These are phyloP conservation scores for Hortiboletus flavorubellus DNA, from an alignment of 768 basidiomycete species.

Conservation along the genomic window DNA sequence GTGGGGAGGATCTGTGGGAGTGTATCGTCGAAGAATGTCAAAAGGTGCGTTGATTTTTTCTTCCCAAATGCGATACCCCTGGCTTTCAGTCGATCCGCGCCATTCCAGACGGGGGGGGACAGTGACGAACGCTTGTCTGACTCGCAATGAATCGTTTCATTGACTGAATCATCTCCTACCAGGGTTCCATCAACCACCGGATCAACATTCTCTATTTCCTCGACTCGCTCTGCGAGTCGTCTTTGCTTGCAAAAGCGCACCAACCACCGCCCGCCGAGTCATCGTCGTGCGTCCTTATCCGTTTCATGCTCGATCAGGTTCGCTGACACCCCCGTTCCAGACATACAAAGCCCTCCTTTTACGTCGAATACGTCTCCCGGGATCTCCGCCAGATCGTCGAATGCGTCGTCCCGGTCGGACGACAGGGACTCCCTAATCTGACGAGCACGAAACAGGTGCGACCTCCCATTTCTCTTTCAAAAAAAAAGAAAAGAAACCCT, in stretches of 20 bases:
- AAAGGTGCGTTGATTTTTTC: constrained; percentile 49
- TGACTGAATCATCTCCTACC: no score
- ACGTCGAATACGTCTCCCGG: constrained; percentile 69
- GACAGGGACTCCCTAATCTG: constrained; percentile 63
- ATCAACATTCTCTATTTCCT: constrained; percentile 93
- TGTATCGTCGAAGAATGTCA: constrained; percentile 88
- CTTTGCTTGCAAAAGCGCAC: constrained; percentile 62
- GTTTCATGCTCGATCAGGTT: neutral
- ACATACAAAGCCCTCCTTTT: constrained; percentile 45
- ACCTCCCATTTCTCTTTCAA: neutral
- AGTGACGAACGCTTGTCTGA: no score
- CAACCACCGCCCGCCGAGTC: constrained; percentile 28
- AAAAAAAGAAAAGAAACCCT: no score
- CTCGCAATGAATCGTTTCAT: no score
- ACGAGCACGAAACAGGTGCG: constrained; percentile 83
- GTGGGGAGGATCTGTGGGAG: constrained; percentile 93
- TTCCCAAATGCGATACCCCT: no score
- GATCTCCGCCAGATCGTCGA: constrained; percentile 79
- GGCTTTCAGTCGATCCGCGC: no score
- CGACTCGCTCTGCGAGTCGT: constrained; percentile 80
- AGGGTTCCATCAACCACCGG: constrained; percentile 28
- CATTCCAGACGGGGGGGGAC: no score
- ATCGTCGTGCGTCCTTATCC: constrained; percentile 16
- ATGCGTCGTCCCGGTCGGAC: constrained; percentile 78
- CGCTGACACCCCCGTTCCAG: constrained; percentile 8